Base-by-base conservation (phyloP, 805 yeast species). In the Kuraishia capsulata region DNA sequence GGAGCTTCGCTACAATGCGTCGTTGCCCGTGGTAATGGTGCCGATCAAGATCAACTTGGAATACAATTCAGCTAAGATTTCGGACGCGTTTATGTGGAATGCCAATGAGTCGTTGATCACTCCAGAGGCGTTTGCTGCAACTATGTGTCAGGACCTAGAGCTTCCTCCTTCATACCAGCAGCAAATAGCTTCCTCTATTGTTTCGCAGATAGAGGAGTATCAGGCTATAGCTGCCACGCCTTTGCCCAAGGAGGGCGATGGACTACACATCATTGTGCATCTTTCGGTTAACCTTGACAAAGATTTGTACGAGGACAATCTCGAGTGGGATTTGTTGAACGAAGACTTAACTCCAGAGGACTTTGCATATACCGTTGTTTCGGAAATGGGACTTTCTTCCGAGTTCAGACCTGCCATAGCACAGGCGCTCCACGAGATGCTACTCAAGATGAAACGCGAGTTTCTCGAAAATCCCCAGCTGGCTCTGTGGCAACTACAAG, bases 391-490 rank as follows among this genome's bases (percentile, higher is more conserved):
- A 0, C 61, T 92, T 24, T 65, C 81, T 2, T 71, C 86, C 34
- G 98, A 92, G 56, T 92, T 90, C 53, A 73, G 77, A 43, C 90
- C 95, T 0, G 95, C 96, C 0, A 85, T 92, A 39, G 76, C 96
- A 0, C 89, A 84, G 50, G 75, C 95, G 1, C 62, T 92, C 31
- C 86, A 90, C 56, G 97, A 92, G 53, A 71, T 80, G 28, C 65
- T 88, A 13, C 61, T 83, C 41, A 72, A 85, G 43, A 65, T 87
- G 48, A 89, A 86, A 53, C 78, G 80, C 49, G 97, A 90, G 51
- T 78, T 87, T 41, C 57, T 82, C 13, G 97, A 89, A 39, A 57
- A 57, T 32, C 62, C 61, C 20, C 64, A 59, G 39, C 59, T 56
- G 35, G 46, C 57, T 2, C 31, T 57, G 20, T 59, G 53, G 42